phyloP scores from a whole-genome alignment of 202 grass and related monocot genomes.

The Carex sylvatica region DNA sequence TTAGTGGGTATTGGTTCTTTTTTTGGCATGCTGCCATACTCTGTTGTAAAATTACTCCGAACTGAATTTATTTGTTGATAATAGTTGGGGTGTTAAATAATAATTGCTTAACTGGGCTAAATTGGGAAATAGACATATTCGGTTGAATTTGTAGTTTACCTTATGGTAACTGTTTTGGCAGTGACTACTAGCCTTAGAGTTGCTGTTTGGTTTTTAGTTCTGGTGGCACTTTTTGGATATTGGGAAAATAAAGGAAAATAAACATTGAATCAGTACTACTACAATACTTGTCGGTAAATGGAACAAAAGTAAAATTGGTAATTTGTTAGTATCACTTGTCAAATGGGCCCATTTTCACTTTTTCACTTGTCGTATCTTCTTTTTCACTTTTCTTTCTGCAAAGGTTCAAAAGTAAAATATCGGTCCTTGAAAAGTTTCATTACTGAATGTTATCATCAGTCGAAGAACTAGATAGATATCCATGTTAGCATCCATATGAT shows the following conservation, averaged over 20 bases:
- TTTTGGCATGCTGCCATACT: not conserved
- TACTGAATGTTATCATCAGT: not conserved
- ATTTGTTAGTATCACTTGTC: too few relatives aligned
- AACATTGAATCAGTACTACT: not conserved
- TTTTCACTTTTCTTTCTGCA: not conserved
- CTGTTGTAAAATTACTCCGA: not conserved
- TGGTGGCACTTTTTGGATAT: not conserved
- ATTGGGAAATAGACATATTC: not conserved
- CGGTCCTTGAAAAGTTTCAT: not conserved
- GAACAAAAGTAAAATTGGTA: not conserved
- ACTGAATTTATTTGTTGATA: not conserved
- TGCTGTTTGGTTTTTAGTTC: constrained; percentile 5
- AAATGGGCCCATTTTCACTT: too few relatives aligned
- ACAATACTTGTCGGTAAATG: not conserved
- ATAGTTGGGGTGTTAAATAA: not conserved
- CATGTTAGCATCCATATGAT: not conserved
- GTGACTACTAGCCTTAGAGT: not conserved
- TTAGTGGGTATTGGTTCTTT: constrained; percentile 1
- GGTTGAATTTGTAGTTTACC: not conserved
- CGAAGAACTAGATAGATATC: not conserved
- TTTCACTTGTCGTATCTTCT: not conserved
- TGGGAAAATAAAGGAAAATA: not conserved
- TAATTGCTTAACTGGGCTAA: constrained; percentile 2
- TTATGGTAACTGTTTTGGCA: not conserved
- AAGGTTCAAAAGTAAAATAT: not conserved